phyloP scores from a whole-genome alignment of 176 grass and related monocot genomes.

The Eragrostis nindensis region DNA sequence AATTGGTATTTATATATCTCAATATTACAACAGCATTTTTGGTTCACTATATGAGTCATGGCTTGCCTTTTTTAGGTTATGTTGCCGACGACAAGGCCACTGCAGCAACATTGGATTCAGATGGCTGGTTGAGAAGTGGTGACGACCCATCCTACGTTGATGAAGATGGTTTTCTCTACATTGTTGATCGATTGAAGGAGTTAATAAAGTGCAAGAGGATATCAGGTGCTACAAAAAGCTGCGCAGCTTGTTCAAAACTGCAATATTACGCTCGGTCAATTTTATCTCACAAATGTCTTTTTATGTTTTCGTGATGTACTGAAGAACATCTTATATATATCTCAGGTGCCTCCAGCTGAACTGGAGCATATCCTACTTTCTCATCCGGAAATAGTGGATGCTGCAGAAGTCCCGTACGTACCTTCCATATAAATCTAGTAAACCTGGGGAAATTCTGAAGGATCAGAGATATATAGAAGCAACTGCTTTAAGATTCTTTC shows the following conservation, averaged over 20 bases:
- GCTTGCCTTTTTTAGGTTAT: constrained; percentile 47
- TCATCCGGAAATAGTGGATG: constrained; percentile 62
- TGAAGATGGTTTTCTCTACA: constrained; percentile 65
- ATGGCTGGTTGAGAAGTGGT: constrained; percentile 74
- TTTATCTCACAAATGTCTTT: neutral
- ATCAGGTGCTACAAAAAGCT: constrained; percentile 52
- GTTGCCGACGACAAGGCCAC: constrained; percentile 59
- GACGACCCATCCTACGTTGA: constrained; percentile 79
- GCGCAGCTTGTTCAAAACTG: neutral
- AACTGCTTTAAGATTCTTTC: neutral
- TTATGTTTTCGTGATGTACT: constrained; percentile 1
- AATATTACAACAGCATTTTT: neutral
- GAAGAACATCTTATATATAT: constrained; percentile 2
- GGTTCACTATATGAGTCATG: neutral
- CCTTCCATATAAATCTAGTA: neutral
- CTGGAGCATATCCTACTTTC: constrained; percentile 65
- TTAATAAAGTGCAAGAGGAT: constrained; percentile 83
- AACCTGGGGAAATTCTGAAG: neutral
- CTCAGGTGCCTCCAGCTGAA: constrained; percentile 74
- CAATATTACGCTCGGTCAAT: neutral
- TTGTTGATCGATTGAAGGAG: constrained; percentile 77
- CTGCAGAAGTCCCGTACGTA: constrained; percentile 68
- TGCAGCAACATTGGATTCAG: constrained; percentile 47
- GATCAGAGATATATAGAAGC: neutral
- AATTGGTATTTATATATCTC: neutral